Base-by-base conservation (phyloP, 495 filamentous ascomycete genomes). In the Penicillium coprophilum region DNA sequence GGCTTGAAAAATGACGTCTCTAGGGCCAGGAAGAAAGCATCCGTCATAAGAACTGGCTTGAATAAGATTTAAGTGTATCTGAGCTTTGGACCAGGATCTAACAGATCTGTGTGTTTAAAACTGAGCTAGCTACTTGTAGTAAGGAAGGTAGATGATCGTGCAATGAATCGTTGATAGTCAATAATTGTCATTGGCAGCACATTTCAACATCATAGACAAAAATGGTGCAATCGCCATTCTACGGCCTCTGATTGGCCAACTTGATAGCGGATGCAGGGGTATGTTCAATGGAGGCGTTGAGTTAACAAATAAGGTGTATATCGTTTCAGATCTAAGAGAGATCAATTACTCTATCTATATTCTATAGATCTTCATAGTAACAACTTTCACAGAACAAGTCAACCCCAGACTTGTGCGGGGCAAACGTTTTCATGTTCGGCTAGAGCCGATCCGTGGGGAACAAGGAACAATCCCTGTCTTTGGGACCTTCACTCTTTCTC, bases 201-300 rank as follows among this genome's bases (percentile, higher is more conserved):
- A 57, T 57, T 51, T 8, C 46, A 50, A 50, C 54, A 57, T 57
- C 27, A 11, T 17, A 12, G 17, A 13, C 19, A 15, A 15, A 43
- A 45, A 57, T 57, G 55, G 19, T 50, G 55, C 55, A 51, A 57
- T 51, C 46, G n/a, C 2, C 12, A 27, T 20, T 45, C 15, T n/a
- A n/a, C 6, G 39, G 47, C 20, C 13, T 46, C 34, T 57, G 55
- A 57, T 57, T 57, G 55, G 55, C 7, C 46, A 44, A n/a, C n/a
- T 9, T 38, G 4, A 24, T 8, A 34, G 11, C 10, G 27, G 13
- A 20, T 39, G 30, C 39, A 51, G 2, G 10, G 38, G 15, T 10
- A 5, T 17, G 2, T 6, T 23, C 1, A 8, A n/a, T 17, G 51
- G 28, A 20, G 39, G 28, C 20, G 28, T 46, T 20, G n/a, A 36